Evolutionary conservation across 306 rosid genomes (phyloP).

Genomic region (Rubus parviflorus): DNA sequence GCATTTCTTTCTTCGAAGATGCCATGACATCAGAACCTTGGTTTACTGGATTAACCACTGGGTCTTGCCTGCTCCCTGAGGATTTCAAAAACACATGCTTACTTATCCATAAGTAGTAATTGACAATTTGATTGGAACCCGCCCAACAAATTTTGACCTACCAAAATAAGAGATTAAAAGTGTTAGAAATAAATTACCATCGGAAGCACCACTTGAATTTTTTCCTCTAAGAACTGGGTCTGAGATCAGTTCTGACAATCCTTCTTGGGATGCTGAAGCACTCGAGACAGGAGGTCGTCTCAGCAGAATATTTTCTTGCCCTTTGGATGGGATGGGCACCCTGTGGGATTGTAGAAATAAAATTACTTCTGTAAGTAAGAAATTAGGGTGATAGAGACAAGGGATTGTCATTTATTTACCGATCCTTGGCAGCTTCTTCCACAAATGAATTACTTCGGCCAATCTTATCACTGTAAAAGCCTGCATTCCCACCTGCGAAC

Average conservation of each 20-base stretch:
- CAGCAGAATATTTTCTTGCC: constrained; percentile 41
- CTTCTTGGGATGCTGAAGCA: constrained; percentile 47
- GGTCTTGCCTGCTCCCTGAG: constrained; percentile 44
- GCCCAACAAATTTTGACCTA: neutral
- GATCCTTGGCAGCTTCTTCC: constrained; percentile 45
- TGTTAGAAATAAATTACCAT: constrained; percentile 27
- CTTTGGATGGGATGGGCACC: constrained; percentile 34
- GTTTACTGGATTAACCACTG: constrained; percentile 23
- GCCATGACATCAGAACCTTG: constrained; percentile 32
- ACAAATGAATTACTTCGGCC: constrained; percentile 30
- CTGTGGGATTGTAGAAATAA: constrained; percentile 20
- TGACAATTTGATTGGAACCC: neutral
- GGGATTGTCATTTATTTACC: constrained; percentile 23
- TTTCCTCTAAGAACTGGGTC: constrained; percentile 43
- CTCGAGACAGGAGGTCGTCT: constrained; percentile 56
- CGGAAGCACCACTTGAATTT: constrained; percentile 22
- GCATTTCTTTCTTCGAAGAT: constrained; percentile 41
- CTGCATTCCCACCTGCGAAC: constrained; percentile 28
- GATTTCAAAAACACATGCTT: neutral
- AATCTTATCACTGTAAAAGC: constrained; percentile 38
- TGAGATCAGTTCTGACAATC: constrained; percentile 38
- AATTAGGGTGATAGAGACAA: constrained; percentile 10
- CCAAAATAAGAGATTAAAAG: neutral
- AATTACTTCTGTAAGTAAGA: neutral
- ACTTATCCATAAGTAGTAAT: neutral